phyloP scores from a whole-genome alignment of 2,329 filamentous ascomycete genomes.

The Trichoderma afroharzianum region DNA sequence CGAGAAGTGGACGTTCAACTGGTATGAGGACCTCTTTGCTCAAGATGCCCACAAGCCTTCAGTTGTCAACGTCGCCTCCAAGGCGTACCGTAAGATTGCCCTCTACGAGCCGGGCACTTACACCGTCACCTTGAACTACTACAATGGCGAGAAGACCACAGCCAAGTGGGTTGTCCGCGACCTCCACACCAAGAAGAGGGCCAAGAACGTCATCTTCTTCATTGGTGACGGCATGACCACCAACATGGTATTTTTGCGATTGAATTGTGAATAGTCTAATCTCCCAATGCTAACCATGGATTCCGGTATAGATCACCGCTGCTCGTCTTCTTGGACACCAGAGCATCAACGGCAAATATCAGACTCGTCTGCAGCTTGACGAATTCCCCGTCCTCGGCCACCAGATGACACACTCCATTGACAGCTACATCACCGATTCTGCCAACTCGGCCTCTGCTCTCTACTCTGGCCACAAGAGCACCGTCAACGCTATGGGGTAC shows the following conservation, averaged over 20 bases:
- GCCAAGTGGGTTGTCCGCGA: conserved; percentile 77
- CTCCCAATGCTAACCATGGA: background rate
- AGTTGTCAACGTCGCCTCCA: conserved; percentile 75
- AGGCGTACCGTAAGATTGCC: conserved; percentile 71
- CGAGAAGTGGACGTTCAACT: conserved; percentile 80
- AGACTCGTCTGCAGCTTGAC: conserved; percentile 71
- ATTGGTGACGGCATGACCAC: conserved; percentile 74
- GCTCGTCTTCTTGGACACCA: conserved; percentile 79
- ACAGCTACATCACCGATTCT: conserved; percentile 81
- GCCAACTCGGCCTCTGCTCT: conserved; percentile 81
- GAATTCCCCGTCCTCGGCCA: conserved; percentile 82
- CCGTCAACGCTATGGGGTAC: conserved; percentile 73
- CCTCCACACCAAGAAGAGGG: conserved; percentile 64
- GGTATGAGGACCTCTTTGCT: conserved; percentile 81
- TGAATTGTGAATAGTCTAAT: background rate
- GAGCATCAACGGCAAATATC: conserved; percentile 80
- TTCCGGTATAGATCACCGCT: conserved; percentile 55
- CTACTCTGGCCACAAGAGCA: conserved; percentile 80
- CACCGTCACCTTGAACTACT: conserved; percentile 71
- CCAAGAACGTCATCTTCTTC: conserved; percentile 83
- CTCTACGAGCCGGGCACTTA: conserved; percentile 79
- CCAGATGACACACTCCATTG: conserved; percentile 85
- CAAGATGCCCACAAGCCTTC: conserved; percentile 65
- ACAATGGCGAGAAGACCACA: conserved; percentile 65
- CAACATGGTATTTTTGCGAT: conserved; percentile 52